These are phyloP conservation scores for Flagelloscypha sp. DNA, from an alignment of 768 basidiomycete species.

Conservation along the genomic window DNA sequence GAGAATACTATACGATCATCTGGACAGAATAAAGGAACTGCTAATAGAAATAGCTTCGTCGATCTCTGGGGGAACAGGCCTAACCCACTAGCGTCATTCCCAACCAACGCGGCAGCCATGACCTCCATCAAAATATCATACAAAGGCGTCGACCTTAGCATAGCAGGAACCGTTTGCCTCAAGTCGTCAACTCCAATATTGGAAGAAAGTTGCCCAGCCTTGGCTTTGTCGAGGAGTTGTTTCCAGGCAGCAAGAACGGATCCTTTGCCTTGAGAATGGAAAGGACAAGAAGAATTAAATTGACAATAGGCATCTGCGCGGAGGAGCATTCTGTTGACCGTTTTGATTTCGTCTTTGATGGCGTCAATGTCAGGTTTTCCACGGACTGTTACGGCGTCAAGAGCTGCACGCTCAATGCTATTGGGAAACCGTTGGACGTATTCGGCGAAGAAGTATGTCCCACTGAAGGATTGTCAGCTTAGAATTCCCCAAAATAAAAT, in stretches of 20 bases:
- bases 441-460: slow-evolving; percentile 6
- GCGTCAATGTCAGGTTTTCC: slow-evolving; percentile 7
- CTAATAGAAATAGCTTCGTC: no score
- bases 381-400: slow-evolving; percentile 7
- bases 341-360: slow-evolving; percentile 2
- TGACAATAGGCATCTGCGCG: slow-evolving; percentile 7
- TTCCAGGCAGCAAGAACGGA: slow-evolving; percentile 5
- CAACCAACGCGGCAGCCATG: no score
- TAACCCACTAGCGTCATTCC: no score
- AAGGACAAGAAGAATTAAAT: slow-evolving; percentile 3
- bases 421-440: slow-evolving; percentile 8
- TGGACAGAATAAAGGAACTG: no score
- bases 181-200: no score
- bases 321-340: slow-evolving; percentile 5
- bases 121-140: no score
- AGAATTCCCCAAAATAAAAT: background rate
- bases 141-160: no score
- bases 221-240: no score
- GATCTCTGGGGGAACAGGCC: no score
- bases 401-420: slow-evolving; percentile 5
- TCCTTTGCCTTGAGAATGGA: slow-evolving; percentile 7
- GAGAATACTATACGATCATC: no score
- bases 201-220: no score
- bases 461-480: slow-evolving; percentile 2
- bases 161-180: no score